phyloP scores from a whole-genome alignment of 2,329 filamentous ascomycete species.

The Curvularia sp. region DNA sequence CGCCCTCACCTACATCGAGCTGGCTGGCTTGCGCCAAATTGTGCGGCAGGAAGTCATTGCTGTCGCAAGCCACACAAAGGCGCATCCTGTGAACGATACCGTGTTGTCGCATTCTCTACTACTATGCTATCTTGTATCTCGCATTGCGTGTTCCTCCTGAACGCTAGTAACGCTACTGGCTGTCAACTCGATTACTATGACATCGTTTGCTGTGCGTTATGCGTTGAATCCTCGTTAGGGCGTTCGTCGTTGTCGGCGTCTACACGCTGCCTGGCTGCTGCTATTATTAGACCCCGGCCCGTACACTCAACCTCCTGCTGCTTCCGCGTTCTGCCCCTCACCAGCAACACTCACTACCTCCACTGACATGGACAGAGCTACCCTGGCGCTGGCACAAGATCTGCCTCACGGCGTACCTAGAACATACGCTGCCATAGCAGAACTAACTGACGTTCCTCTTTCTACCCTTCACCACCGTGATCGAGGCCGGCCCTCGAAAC shows the following conservation, averaged over 20 bases:
- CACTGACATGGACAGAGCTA: too few species aligned
- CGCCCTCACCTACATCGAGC: neutral
- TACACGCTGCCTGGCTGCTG: neutral
- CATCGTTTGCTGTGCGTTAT: neutral
- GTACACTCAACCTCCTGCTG: neutral
- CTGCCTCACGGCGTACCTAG: neutral
- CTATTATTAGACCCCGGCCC: neutral
- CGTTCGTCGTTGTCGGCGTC: neutral
- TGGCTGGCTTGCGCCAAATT: neutral
- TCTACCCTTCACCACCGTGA: neutral
- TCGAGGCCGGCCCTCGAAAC: neutral
- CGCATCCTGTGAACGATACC: neutral
- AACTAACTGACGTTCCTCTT: neutral
- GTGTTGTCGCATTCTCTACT: neutral
- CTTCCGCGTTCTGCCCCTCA: too few species aligned
- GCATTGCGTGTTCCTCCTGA: neutral
- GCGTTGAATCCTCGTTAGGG: neutral
- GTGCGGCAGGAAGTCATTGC: neutral
- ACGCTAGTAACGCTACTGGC: too few species aligned
- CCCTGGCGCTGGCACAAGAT: too few species aligned
- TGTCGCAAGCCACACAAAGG: neutral
- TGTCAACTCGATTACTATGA: neutral
- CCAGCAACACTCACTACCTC: too few species aligned
- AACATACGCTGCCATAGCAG: neutral
- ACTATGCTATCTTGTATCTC: neutral